Percentiles rank a stretch among this genome's conserved stretches.
phyloP scores from a whole-genome alignment of 2,329 filamentous ascomycete species.

The Penicillium corylophilum region DNA sequence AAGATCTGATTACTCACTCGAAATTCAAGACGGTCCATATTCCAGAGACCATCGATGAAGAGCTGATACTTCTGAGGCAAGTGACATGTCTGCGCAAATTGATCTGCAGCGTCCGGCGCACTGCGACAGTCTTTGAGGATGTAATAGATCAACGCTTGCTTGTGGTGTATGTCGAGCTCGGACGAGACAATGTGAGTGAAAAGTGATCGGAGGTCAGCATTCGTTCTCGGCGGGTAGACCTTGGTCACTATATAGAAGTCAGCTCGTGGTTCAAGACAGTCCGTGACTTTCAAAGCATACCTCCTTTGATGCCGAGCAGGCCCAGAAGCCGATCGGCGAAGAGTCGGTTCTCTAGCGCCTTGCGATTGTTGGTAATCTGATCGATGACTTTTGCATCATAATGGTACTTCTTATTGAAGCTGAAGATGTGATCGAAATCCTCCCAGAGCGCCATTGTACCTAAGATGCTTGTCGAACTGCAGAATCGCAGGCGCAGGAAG shows the following conservation, averaged over 20 bases:
- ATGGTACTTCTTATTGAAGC: constrained; percentile 57
- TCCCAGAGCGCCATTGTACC: constrained; percentile 51
- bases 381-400: constrained; percentile 63
- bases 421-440: constrained; percentile 68
- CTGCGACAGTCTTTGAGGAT: constrained; percentile 72
- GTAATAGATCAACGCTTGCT: constrained; percentile 81
- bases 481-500: constrained; percentile 2
- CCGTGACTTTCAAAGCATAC: constrained; percentile 45
- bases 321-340: constrained; percentile 79
- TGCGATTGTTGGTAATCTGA: constrained; percentile 66
- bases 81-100: constrained; percentile 63
- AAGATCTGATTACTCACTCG: constrained; percentile 44
- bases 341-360: constrained; percentile 65
- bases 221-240: constrained; percentile 71
- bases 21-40: constrained; percentile 71
- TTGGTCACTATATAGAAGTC: constrained; percentile 50
- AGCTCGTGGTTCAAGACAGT: constrained; percentile 5
- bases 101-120: constrained; percentile 50
- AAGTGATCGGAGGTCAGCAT: constrained; percentile 65
- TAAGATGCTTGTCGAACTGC: constrained; percentile 2
- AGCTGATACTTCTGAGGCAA: constrained; percentile 75
- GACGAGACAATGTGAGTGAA: constrained; percentile 68
- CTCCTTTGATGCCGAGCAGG: constrained; percentile 66
- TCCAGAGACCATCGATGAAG: constrained; percentile 80
- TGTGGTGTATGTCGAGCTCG: constrained; percentile 68